These are phyloP conservation scores for Suhomyces xylopsoci DNA, from an alignment of 805 yeast genomes.

Conservation along the genomic window DNA sequence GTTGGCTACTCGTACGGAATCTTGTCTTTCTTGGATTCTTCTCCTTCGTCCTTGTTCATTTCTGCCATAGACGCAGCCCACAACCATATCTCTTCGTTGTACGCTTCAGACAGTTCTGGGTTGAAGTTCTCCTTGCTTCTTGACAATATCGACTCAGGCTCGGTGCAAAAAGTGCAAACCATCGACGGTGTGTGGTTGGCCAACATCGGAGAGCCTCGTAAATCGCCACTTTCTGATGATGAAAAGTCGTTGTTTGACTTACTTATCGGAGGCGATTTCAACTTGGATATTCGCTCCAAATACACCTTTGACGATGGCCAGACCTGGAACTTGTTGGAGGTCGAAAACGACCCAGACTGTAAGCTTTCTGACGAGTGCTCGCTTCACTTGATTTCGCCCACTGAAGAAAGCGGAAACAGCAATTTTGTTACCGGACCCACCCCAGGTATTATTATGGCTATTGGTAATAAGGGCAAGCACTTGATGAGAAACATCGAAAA, in stretches of 20 bases:
- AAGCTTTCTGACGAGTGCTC: conserved; percentile 48
- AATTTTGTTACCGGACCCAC: conserved; percentile 49
- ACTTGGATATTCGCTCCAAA: conserved; percentile 25
- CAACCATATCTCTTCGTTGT: conserved; percentile 31
- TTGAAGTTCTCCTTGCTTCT: conserved; percentile 45
- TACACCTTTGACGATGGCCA: conserved; percentile 53
- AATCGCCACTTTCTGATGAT: conserved; percentile 14
- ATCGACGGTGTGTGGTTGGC: conserved; percentile 65
- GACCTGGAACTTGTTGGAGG: conserved; percentile 48
- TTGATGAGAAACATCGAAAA: conserved; percentile 12
- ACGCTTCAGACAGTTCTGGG: conserved; percentile 59
- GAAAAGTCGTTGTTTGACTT: conserved; percentile 23
- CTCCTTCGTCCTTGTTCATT: conserved; percentile 34
- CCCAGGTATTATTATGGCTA: conserved; percentile 44
- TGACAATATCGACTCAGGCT: conserved; percentile 41
- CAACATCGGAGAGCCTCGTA: conserved; percentile 26
- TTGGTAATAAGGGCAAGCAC: conserved; percentile 30
- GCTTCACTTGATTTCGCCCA: conserved; percentile 35
- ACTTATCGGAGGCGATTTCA: conserved; percentile 17
- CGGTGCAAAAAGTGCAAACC: conserved; percentile 44
- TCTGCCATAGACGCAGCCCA: conserved; percentile 20
- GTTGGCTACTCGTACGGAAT: conserved; percentile 35
- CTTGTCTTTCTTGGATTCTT: conserved; percentile 36
- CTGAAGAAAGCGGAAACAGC: conserved; percentile 40
- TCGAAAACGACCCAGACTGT: conserved; percentile 45